Conservation (phyloP, 2,329 filamentous ascomycete species). For the Delphinella strobiligena region DNA sequence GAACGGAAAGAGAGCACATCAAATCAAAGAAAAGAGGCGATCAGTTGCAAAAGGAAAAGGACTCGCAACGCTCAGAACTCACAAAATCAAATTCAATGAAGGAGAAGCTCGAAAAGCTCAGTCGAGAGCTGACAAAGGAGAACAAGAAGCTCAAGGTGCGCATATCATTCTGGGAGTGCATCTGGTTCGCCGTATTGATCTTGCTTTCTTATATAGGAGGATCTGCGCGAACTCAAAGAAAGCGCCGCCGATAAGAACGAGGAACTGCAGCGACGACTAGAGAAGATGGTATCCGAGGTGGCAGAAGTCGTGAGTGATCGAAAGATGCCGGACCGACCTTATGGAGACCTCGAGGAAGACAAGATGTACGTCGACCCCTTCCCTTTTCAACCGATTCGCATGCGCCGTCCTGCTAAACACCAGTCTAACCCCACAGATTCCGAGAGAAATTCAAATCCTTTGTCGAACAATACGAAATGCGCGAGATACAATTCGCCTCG, state of each 20-base stretch:
- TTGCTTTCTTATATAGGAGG: constrained; percentile 63
- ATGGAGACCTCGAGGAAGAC: constrained; percentile 80
- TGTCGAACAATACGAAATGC: constrained; percentile 91
- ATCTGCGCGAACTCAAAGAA: constrained; percentile 72
- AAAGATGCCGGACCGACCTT: constrained; percentile 65
- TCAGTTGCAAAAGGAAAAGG: constrained; percentile 91
- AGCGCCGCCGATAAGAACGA: constrained; percentile 71
- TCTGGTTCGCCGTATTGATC: too few species aligned
- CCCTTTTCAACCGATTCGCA: neutral
- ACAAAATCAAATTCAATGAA: constrained; percentile 85
- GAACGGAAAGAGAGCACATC: constrained; percentile 81
- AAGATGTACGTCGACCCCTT: constrained; percentile 50
- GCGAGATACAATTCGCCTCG: constrained; percentile 87
- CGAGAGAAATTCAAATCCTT: constrained; percentile 84
- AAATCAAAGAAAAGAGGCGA: constrained; percentile 96
- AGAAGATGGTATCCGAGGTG: constrained; percentile 67
- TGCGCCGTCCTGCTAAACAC: constrained; percentile 2
- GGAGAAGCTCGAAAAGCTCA: constrained; percentile 94
- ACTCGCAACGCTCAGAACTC: constrained; percentile 74
- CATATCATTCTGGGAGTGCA: constrained; percentile 4
- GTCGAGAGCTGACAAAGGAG: constrained; percentile 84
- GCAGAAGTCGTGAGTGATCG: constrained; percentile 83
- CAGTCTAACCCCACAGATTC: constrained; percentile 27
- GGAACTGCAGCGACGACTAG: constrained; percentile 75
- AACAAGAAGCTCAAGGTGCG: constrained; percentile 95